Conservation (phyloP, 139 green algal genomes). For the Zygnema cylindricum region DNA sequence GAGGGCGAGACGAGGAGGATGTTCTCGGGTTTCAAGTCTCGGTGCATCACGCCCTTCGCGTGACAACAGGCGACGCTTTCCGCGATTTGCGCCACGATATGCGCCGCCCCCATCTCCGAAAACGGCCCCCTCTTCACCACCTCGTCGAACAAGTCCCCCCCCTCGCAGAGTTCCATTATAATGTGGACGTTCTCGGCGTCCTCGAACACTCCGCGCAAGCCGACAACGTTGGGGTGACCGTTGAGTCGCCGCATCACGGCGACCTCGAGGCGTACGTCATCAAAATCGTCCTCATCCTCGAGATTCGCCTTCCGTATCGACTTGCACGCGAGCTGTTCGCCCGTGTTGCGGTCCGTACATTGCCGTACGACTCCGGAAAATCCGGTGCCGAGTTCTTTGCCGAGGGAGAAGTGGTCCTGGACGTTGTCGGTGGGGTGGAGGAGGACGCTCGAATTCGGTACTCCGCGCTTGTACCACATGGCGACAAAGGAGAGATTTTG, state of each 20-base stretch:
- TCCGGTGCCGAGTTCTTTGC: slow-evolving; percentile 47
- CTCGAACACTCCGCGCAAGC: slow-evolving; percentile 88
- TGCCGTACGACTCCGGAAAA: slow-evolving; percentile 49
- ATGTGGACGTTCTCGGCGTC: slow-evolving; percentile 86
- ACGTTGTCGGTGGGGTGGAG: not conserved
- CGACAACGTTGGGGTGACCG: slow-evolving; percentile 81
- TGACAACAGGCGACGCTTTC: slow-evolving; percentile 90
- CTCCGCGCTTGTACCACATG: not conserved
- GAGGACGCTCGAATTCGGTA: not conserved
- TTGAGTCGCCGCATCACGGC: slow-evolving; percentile 87
- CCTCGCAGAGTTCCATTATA: slow-evolving; percentile 87
- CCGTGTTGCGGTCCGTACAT: slow-evolving; percentile 67
- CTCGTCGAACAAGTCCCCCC: slow-evolving; percentile 94
- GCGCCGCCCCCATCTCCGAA: slow-evolving; percentile 83
- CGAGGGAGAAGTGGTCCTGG: slow-evolving; percentile 7
- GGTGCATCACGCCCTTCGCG: slow-evolving; percentile 90
- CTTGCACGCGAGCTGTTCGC: slow-evolving; percentile 80
- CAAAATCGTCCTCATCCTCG: slow-evolving; percentile 88
- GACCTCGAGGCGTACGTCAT: slow-evolving; percentile 90
- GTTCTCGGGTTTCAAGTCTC: slow-evolving; percentile 90
- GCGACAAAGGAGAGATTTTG: not conserved
- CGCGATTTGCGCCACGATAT: slow-evolving; percentile 84
- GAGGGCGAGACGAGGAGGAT: slow-evolving; percentile 90
- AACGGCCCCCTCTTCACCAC: slow-evolving; percentile 84
- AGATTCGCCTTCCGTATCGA: slow-evolving; percentile 89